Percentiles rank a stretch among this genome's conserved stretches.
Conservation (phyloP, 2,329 filamentous ascomycete species). For the Xenoacremonium recifei region DNA sequence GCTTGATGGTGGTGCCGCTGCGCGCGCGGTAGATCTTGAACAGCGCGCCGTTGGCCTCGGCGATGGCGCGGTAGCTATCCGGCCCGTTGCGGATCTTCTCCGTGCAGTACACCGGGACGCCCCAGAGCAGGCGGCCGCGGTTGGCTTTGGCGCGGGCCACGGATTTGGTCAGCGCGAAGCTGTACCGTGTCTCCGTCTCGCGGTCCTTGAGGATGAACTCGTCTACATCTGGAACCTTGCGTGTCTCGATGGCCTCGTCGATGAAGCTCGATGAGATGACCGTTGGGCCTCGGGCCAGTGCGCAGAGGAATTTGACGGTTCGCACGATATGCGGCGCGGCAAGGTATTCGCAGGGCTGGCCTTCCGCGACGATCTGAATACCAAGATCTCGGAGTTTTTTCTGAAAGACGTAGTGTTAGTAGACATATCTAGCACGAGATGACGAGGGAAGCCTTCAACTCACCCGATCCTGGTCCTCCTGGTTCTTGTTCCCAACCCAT, state of each 20-base stretch:
- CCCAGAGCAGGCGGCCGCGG: conserved; percentile 70
- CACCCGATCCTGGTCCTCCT: conserved; percentile 80
- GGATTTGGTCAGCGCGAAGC: conserved; percentile 67
- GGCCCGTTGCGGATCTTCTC: conserved; percentile 75
- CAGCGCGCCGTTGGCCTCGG: conserved; percentile 82
- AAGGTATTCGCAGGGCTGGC: conserved; percentile 76
- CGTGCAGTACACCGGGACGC: conserved; percentile 82
- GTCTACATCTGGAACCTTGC: conserved; percentile 61
- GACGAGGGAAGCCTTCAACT: conserved; percentile 31
- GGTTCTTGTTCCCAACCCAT: conserved; percentile 72
- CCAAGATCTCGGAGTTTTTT: conserved; percentile 80
- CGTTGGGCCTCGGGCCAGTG: conserved; percentile 75
- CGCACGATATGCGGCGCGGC: conserved; percentile 84
- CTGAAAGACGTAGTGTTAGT: conserved; percentile 42
- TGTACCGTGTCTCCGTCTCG: conserved; percentile 69
- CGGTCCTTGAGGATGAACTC: conserved; percentile 70
- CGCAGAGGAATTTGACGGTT: conserved; percentile 90
- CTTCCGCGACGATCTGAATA: conserved; percentile 75
- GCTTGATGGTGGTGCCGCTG: conserved; percentile 64
- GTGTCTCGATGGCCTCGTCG: conserved; percentile 69
- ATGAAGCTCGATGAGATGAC: conserved; percentile 79
- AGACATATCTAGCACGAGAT: conserved; percentile 5
- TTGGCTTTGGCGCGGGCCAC: conserved; percentile 72
- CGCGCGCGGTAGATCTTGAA: conserved; percentile 77
- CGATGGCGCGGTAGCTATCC: conserved; percentile 82